Evolutionary conservation across 2,329 filamentous ascomycete genomes (phyloP).

Genomic region (Fusarium sp.): DNA sequence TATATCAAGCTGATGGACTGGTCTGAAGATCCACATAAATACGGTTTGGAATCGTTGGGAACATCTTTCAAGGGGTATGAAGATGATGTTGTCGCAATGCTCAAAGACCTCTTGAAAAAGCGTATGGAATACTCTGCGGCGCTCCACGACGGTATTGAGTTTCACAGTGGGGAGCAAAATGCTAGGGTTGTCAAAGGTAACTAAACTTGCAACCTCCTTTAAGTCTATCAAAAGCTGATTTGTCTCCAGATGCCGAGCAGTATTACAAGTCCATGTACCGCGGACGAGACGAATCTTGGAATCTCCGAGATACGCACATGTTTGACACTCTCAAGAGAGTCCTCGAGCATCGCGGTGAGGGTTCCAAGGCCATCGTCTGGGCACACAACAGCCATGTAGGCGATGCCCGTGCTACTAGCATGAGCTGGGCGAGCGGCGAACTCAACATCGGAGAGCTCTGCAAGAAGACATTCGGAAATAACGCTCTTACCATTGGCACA

Average conservation of each 20-base stretch:
- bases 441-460: constrained; percentile 30
- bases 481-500: constrained; percentile 27
- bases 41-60: constrained; percentile 28
- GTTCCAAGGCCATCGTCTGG: constrained; percentile 32
- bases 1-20: constrained; percentile 27
- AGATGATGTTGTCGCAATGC: constrained; percentile 17
- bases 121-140: constrained; percentile 20
- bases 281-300: constrained; percentile 29
- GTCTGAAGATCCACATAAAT: constrained; percentile 28
- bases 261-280: constrained; percentile 35
- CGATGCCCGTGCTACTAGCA: constrained; percentile 31
- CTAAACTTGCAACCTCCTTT: no score
- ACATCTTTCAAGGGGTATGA: constrained; percentile 26
- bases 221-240: neutral
- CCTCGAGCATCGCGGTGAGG: constrained; percentile 21
- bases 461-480: constrained; percentile 14
- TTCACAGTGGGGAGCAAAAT: constrained; percentile 32
- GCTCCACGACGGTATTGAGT: constrained; percentile 11
- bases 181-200: constrained; percentile 28
- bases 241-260: constrained; percentile 23
- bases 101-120: constrained; percentile 19
- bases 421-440: constrained; percentile 32
- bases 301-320: constrained; percentile 32
- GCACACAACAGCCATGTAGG: constrained; percentile 34
- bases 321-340: constrained; percentile 26